phyloP scores from a whole-genome alignment of 2,329 filamentous ascomycete species.

The Paracoccidioides lutzii region DNA sequence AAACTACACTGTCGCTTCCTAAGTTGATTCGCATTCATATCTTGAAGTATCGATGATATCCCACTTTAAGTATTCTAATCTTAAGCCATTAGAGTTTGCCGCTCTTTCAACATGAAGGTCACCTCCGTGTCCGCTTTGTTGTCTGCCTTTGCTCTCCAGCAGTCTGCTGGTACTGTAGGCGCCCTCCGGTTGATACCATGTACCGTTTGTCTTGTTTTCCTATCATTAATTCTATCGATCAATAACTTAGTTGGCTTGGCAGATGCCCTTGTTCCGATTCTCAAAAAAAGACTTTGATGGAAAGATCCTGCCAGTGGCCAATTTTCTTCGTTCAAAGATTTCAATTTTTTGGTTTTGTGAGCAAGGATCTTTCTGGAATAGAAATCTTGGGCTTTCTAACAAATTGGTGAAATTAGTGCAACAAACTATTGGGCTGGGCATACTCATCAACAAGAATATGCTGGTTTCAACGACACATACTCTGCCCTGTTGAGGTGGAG shows the following conservation, averaged over 20 bases:
- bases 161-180: conserved; percentile 17
- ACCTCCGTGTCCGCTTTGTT: conserved; percentile 10
- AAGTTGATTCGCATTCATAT: neutral
- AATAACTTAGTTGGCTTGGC: conserved; percentile 51
- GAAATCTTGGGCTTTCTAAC: conserved; percentile 6
- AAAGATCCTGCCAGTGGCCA: conserved; percentile 45
- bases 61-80: neutral
- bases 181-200: neutral
- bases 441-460: too few relatives aligned
- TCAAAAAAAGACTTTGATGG: conserved; percentile 64
- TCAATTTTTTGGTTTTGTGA: conserved; percentile 63
- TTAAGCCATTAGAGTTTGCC: neutral
- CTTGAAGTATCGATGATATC: neutral
- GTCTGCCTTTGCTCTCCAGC: conserved; percentile 15
- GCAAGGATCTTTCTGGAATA: conserved; percentile 43
- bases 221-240: conserved; percentile 36
- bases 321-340: conserved; percentile 56
- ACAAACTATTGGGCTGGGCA: too few relatives aligned
- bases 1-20: neutral
- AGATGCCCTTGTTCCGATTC: conserved; percentile 59
- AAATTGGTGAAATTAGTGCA: too few relatives aligned
- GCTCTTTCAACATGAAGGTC: conserved; percentile 14
- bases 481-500: too few relatives aligned
- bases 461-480: too few relatives aligned
- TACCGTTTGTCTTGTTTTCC: neutral